phyloP scores from a whole-genome alignment of 306 rosid species.

The Vigna mungo region DNA sequence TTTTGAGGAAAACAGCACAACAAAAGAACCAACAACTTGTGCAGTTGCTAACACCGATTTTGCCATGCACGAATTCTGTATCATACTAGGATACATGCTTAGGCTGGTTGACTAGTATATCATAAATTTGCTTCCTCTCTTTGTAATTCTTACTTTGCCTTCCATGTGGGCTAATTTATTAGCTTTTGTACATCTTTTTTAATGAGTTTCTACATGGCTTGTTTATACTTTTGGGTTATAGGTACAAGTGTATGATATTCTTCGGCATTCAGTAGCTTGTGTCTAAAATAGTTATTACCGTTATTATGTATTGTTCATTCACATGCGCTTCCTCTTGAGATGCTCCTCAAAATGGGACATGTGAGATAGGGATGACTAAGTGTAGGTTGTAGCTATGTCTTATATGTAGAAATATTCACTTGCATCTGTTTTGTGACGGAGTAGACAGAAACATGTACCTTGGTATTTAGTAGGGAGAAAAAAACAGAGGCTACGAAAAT shows the following conservation, averaged over 20 bases:
- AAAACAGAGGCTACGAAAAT: too few relatives aligned
- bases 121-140: constrained; percentile 31
- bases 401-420: too few relatives aligned
- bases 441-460: too few relatives aligned
- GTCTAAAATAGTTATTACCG: not conserved
- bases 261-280: not conserved
- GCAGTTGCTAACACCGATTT: constrained; percentile 30
- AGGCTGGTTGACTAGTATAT: not conserved
- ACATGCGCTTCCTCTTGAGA: not conserved
- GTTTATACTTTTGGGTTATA: constrained; percentile 19
- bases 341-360: not conserved
- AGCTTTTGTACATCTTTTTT: constrained; percentile 41
- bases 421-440: too few relatives aligned
- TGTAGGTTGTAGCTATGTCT: too few relatives aligned
- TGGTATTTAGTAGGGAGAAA: too few relatives aligned
- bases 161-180: constrained; percentile 1
- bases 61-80: constrained; percentile 27
- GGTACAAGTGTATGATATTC: not conserved
- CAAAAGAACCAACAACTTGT: constrained; percentile 34
- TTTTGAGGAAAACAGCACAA: constrained; percentile 35
- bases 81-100: constrained; percentile 25
- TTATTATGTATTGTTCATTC: not conserved
- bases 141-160: constrained; percentile 28
- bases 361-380: not conserved
- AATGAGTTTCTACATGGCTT: constrained; percentile 30